phyloP scores from a whole-genome alignment of 345 rosid genomes.

The Noccaea bulbosa region DNA sequence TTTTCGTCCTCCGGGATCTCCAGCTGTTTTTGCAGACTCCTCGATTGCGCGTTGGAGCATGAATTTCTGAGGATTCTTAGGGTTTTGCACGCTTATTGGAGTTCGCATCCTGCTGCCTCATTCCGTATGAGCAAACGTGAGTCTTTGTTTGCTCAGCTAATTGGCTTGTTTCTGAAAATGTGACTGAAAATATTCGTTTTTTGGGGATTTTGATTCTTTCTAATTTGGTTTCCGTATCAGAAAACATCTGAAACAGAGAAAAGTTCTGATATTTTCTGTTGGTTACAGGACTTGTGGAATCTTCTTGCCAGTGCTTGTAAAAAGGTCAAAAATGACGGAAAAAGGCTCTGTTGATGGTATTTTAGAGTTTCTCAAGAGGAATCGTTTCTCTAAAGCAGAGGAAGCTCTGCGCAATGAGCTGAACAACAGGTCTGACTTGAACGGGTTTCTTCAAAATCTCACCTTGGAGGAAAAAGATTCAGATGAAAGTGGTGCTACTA shows the following conservation, averaged over 20 bases:
- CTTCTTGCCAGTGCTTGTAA: constrained; percentile 39
- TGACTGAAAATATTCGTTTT: constrained; percentile 14
- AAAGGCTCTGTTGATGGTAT: constrained; percentile 70
- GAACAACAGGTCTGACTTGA: constrained; percentile 65
- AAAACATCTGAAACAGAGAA: constrained; percentile 1
- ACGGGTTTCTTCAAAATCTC: constrained; percentile 71
- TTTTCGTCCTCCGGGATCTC: constrained; percentile 25
- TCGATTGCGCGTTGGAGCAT: constrained; percentile 34
- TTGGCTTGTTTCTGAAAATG: constrained; percentile 34
- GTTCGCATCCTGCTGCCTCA: constrained; percentile 26
- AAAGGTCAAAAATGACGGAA: constrained; percentile 64
- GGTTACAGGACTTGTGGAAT: constrained; percentile 48
- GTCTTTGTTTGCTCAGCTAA: constrained; percentile 19
- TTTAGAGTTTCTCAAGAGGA: constrained; percentile 75
- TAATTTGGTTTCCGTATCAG: constrained; percentile 16
- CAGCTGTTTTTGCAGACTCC: constrained; percentile 25
- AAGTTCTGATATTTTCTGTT: constrained; percentile 11
- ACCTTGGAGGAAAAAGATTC: constrained; percentile 57
- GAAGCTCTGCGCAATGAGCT: constrained; percentile 94
- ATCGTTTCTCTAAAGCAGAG: constrained; percentile 88
- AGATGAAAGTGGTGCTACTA: constrained; percentile 42
- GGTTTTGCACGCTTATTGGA: constrained; percentile 5
- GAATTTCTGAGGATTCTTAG: constrained; percentile 16
- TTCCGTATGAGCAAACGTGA: constrained; percentile 40
- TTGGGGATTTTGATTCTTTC: not conserved